phyloP scores from a whole-genome alignment of 2,329 filamentous ascomycete species.

The Cercospora sp. region DNA sequence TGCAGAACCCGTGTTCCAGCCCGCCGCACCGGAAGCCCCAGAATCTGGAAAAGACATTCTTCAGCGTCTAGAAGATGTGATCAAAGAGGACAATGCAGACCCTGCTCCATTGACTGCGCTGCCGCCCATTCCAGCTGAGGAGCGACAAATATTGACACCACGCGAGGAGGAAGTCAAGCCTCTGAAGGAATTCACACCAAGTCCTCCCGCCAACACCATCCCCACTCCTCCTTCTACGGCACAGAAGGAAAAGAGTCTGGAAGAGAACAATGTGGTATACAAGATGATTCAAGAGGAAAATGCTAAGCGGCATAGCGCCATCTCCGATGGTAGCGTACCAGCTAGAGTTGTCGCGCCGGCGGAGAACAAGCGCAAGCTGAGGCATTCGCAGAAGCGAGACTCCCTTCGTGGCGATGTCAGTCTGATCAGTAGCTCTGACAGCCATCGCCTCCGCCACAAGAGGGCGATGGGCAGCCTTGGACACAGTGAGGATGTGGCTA shows the following conservation, averaged over 20 bases:
- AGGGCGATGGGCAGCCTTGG: constrained; percentile 21
- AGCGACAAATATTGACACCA: constrained; percentile 15
- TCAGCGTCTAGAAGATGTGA: constrained; percentile 12
- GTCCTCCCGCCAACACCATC: constrained; percentile 2
- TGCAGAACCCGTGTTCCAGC: constrained; percentile 18
- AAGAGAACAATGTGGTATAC: constrained; percentile 29
- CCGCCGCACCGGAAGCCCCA: constrained; percentile 11
- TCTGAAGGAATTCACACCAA: constrained; percentile 18
- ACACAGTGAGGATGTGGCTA: constrained; percentile 12
- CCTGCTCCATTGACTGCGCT: constrained; percentile 12
- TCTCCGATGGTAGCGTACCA: constrained; percentile 29
- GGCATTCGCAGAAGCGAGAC: constrained; percentile 30
- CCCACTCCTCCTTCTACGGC: constrained; percentile 21
- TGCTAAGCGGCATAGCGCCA: constrained; percentile 33
- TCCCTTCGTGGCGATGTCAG: constrained; percentile 30
- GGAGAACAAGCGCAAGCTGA: constrained; percentile 27
- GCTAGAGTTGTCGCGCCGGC: constrained; percentile 20
- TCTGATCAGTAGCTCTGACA: constrained; percentile 24
- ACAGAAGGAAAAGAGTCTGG: constrained; percentile 23
- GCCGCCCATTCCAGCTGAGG: constrained; percentile 17
- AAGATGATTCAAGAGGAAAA: constrained; percentile 33
- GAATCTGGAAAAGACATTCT: constrained; percentile 14
- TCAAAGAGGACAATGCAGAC: constrained; percentile 10
- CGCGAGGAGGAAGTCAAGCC: constrained; percentile 12
- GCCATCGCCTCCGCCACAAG: constrained; percentile 24